Conservation (phyloP, 2,329 filamentous ascomycete species). For the Botrytis pseudocinerea region DNA sequence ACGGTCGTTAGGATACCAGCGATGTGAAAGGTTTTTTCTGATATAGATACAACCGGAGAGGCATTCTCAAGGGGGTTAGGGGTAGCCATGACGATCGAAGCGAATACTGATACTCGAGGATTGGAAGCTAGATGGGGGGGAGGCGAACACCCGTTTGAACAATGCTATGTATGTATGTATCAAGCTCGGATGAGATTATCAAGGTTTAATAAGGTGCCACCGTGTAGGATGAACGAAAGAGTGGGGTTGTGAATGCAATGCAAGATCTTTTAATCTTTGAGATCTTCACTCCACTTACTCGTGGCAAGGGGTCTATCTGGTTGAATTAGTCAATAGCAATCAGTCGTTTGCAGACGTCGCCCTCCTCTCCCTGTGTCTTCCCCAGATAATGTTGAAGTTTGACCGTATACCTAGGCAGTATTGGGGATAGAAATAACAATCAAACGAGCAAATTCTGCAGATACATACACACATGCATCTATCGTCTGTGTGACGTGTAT, state of each 20-base stretch:
- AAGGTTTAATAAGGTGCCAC: not conserved
- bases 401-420: too few relatives aligned
- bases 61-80: constrained; percentile 29
- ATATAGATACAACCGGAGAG: constrained; percentile 47
- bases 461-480: not conserved
- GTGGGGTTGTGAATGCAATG: constrained; percentile 17
- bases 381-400: not conserved
- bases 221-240: not conserved
- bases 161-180: too few relatives aligned
- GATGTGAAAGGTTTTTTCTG: constrained; percentile 67
- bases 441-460: not conserved
- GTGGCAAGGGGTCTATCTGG: not conserved
- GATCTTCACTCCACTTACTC: constrained; percentile 10
- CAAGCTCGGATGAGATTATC: not conserved
- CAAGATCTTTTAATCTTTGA: constrained; percentile 13
- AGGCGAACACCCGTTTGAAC: constrained; percentile 1
- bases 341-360: not conserved
- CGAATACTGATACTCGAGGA: not conserved
- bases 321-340: not conserved
- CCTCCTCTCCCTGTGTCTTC: not conserved
- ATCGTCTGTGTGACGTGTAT: not conserved
- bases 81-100: constrained; percentile 6
- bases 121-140: not conserved
- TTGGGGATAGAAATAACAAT: too few relatives aligned
- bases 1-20: constrained; percentile 77